These are phyloP conservation scores for Helichrysum umbraculigerum DNA, from an alignment of 129 eudicot genomes.

Conservation along the genomic window DNA sequence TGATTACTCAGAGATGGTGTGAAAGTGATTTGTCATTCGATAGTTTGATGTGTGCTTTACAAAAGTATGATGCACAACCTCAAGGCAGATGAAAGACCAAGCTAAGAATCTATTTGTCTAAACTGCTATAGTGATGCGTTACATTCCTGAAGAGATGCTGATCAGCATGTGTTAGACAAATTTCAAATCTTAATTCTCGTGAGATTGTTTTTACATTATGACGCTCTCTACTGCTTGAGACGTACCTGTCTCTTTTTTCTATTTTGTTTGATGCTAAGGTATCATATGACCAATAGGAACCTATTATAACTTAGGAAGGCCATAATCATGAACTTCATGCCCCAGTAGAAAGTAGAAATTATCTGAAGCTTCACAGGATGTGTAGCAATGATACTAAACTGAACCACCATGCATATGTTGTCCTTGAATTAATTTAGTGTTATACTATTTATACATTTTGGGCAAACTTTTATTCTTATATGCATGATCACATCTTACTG, in stretches of 20 bases:
- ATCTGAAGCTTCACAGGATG: neutral
- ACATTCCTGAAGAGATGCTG: neutral
- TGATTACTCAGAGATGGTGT: constrained; percentile 4
- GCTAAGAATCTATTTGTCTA: neutral
- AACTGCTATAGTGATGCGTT: neutral
- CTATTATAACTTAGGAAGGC: constrained; percentile 1
- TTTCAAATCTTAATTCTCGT: neutral
- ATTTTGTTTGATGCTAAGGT: constrained; percentile 11
- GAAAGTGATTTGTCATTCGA: neutral
- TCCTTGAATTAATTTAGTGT: constrained; percentile 9
- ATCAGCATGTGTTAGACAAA: neutral
- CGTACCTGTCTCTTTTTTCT: neutral
- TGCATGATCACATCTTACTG: neutral
- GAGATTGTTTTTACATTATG: neutral
- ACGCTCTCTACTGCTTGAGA: neutral
- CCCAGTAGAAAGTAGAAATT: constrained; percentile 8
- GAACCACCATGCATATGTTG: constrained; percentile 13
- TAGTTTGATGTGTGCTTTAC: constrained; percentile 1
- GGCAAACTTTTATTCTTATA: neutral
- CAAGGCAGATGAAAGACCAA: constrained; percentile 17
- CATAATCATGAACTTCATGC: neutral
- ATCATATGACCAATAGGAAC: constrained; percentile 13
- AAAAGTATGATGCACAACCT: neutral
- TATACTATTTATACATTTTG: neutral
- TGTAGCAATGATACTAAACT: neutral